phyloP scores from a whole-genome alignment of 129 eudicot species.

The carrot (Daucus carota) region DH1_v3.0 NC_030385.2:15327501-15328000 shows the following conservation, averaged over 20 bases:
- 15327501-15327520: background rate
- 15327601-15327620: constrained; percentile 34
- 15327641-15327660: constrained; percentile 35
- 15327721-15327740: constrained; percentile 58
- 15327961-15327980: background rate
- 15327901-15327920: background rate
- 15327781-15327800: constrained; percentile 49
- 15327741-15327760: constrained; percentile 35
- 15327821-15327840: background rate
- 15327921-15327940: background rate
- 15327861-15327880: background rate
- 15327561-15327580: background rate
- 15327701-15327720: constrained; percentile 38
- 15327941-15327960: background rate
- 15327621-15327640: constrained; percentile 20
- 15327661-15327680: constrained; percentile 47
- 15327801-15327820: constrained; percentile 54
- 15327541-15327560: no score
- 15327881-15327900: background rate
- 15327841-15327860: no score
- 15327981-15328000: background rate
- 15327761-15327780: constrained; percentile 26
- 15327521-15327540: background rate
- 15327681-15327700: constrained; percentile 60
- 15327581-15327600: background rate